Evolutionary conservation across 78 protist genomes (phyloP), one percentile per base, ranked within the genome.

Genomic region (Dictyostelium firmibasis): DNA sequence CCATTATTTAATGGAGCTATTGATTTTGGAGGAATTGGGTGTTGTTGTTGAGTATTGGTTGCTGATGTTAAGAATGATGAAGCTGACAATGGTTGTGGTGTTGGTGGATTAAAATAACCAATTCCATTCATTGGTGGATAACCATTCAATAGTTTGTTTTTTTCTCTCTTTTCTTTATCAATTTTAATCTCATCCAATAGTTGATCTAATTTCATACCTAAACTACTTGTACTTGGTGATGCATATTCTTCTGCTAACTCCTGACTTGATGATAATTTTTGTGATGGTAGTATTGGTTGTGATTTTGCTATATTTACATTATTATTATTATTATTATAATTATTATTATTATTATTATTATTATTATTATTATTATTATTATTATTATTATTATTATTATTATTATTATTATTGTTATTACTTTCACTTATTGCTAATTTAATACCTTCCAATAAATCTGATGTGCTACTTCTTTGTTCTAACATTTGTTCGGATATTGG

Each of bases 131-230:
- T 64, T 70, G 33, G 77, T 10, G 77, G 77, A 8, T 27, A 70
- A 13, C 77, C 77, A 70, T 70, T 70, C 33, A 70, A 70, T 70
- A 70, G n/a, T 35, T 82, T n/a, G 35, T 76, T 77, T 50, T 27
- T 50, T 41, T 69, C 81, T 87, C 93, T 50, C 16, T 70, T 70
- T n/a, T 87, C 93, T 43, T 87, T 87, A 20, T 41, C 81, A 1
- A 64, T 29, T 36, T 78, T 76, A 36, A 87, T 60, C 44, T 87
- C 93, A 41, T 43, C 93, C 27, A 87, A 43, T 20, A 87, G 43
- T 29, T 78, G 84, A 78, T 87, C 85, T 3, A 87, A 23, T 62
- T 87, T 87, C 36, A 43, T 38, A 47, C 50, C 93, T 76, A 62
- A 25, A 27, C 53, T 50, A 41, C 81, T 33, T 85, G 43, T 47